Evolutionary conservation across 441 rosid genomes (phyloP), one percentile per base, ranked within the genome.

Genomic region (Croton setiger): DNA sequence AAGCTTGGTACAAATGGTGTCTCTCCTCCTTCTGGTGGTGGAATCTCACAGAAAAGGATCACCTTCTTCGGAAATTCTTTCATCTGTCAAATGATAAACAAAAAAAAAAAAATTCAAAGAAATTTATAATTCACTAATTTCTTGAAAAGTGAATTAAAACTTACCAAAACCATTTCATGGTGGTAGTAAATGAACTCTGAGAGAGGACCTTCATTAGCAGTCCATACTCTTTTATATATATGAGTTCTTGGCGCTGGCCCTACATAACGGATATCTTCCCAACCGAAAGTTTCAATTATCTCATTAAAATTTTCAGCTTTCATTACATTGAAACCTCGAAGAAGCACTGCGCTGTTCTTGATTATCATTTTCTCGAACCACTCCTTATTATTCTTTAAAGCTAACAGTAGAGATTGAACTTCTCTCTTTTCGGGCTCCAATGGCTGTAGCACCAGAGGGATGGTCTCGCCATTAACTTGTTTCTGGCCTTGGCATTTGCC

Each of bases 151-250:
- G 43, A 21, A 47, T 12, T 27, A 13, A 27, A 56, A 62, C 85
- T 62, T 69, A 86, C 89, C 84, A 86, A 57, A 70, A 83, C 82
- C 93, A 88, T 88, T 70, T 88, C 93, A 63, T 88, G 90, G 71
- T 88, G 93, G 80, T 83, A 88, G 80, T 80, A 81, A 1, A 86
- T 78, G 82, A 83, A 83, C 64, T 88, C 90, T 4, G 89, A 84
- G 9, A 86, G 74, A 3, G 90, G 90, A 10, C 93, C 93, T 77
- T 88, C 93, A 51, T 88, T 86, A 36, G 93, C 93, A 2, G 90
- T 88, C 86, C 87, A 88, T 7, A 88, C 80, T 41, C 90, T 79
- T 63, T 84, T 86, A 64, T 86, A 72, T 10, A 88, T 51, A 41
- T 86, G 82, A 33, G 88, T 86, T 49, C 93, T 62, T 0, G 86